These are phyloP conservation scores for Penicillium janthinellum DNA, from an alignment of 2,329 filamentous ascomycete species.

Conservation along the genomic window DNA sequence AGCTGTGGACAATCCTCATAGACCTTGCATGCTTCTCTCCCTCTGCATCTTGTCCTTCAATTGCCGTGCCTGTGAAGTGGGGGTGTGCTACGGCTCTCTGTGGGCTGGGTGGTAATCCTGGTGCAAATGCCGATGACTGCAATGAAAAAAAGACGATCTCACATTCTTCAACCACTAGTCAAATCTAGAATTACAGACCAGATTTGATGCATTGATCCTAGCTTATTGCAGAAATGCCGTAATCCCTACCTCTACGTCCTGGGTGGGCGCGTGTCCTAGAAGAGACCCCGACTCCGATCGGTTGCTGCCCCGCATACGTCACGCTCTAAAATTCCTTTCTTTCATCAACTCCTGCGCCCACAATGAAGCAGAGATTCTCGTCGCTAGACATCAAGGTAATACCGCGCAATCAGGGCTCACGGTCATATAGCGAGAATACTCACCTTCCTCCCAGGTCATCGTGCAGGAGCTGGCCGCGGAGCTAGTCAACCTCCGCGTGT, in stretches of 20 bases:
- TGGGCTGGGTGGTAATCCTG: slow-evolving; percentile 19
- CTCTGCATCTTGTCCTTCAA: slow-evolving; percentile 25
- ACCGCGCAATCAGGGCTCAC: not conserved
- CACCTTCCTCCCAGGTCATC: slow-evolving; percentile 69
- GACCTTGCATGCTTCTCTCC: slow-evolving; percentile 22
- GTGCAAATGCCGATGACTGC: slow-evolving; percentile 23
- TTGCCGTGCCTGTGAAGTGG: slow-evolving; percentile 12
- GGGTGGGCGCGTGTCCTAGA: slow-evolving; percentile 13
- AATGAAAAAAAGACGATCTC: slow-evolving; percentile 18
- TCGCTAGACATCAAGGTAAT: slow-evolving; percentile 59
- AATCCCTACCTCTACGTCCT: not conserved
- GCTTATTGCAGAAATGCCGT: not conserved
- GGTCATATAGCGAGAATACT: slow-evolving; percentile 7
- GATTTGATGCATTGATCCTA: not conserved
- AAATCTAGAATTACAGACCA: not conserved
- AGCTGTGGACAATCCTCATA: slow-evolving; percentile 25
- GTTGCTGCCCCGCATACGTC: slow-evolving; percentile 43
- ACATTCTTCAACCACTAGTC: not conserved
- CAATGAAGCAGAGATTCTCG: slow-evolving; percentile 63
- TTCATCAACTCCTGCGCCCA: slow-evolving; percentile 23
- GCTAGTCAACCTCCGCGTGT: slow-evolving; percentile 76
- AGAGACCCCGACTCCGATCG: slow-evolving; percentile 21
- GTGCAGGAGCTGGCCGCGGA: slow-evolving; percentile 83
- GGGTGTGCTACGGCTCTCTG: not conserved
- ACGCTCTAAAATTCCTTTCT: slow-evolving; percentile 31